phyloP scores from a whole-genome alignment of 108 stramenopile species.

The Poteriospumella lacustris region DNA sequence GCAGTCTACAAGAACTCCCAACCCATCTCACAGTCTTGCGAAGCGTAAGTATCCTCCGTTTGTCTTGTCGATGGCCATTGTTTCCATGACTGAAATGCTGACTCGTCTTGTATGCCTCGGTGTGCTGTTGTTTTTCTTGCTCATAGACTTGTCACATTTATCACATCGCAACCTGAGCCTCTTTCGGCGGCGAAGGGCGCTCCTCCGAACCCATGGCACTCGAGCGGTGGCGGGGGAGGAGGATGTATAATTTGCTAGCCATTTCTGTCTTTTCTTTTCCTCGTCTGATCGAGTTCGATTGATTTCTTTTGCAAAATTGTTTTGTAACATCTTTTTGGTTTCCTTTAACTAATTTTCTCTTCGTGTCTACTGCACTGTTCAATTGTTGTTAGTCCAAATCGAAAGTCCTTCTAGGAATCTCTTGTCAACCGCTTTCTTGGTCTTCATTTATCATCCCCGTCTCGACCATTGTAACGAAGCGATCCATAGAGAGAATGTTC shows the following conservation, averaged over 20 bases:
- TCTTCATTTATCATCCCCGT: too few species aligned
- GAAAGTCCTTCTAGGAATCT: too few species aligned
- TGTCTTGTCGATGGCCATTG: neutral
- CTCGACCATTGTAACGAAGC: too few species aligned
- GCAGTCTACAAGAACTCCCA: neutral
- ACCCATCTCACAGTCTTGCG: neutral
- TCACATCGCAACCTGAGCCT: slow-evolving; percentile 9
- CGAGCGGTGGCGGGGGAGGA: neutral
- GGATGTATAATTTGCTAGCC: neutral
- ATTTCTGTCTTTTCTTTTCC: neutral
- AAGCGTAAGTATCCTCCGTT: neutral
- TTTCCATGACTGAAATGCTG: neutral
- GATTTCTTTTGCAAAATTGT: too few species aligned
- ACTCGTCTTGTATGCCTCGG: neutral
- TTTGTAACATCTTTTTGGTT: too few species aligned
- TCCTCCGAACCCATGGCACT: slow-evolving; percentile 16
- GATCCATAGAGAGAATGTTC: too few species aligned
- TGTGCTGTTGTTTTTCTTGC: neutral
- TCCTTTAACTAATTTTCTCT: too few species aligned
- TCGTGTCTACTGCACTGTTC: too few species aligned
- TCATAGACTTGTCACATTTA: neutral
- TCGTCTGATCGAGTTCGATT: too few species aligned
- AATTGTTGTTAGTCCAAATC: too few species aligned
- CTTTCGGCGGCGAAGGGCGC: neutral
- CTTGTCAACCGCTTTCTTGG: too few species aligned